Evolutionary conservation across 176 grass and related monocot species (phyloP).

Genomic region (Hordeum marinum): DNA sequence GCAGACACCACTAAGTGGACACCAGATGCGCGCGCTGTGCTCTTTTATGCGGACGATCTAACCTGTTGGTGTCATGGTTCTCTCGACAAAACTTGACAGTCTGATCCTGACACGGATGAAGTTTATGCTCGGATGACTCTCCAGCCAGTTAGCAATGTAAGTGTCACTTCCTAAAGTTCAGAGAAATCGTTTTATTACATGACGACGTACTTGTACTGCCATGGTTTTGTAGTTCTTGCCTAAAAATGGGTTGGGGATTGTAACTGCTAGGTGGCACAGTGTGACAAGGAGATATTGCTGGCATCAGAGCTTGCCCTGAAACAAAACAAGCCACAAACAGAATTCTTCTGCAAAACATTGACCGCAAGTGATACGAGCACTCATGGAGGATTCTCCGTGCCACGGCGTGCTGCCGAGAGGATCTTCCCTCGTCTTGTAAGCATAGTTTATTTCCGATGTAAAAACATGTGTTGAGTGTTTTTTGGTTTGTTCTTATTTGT

Average conservation of each 20-base stretch:
- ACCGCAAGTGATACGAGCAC: conserved; percentile 91
- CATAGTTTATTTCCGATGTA: background rate
- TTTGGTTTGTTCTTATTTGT: conserved; percentile 14
- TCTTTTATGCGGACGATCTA: background rate
- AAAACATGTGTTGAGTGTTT: background rate
- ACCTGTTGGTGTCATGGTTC: background rate
- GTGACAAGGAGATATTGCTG: conserved; percentile 62
- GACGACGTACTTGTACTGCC: background rate
- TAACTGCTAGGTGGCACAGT: conserved; percentile 35
- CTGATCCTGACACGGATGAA: conserved; percentile 77
- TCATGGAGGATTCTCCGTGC: conserved; percentile 83
- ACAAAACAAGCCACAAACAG: conserved; percentile 50
- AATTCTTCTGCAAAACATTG: conserved; percentile 85
- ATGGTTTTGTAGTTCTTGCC: conserved; percentile 22
- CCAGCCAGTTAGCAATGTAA: conserved; percentile 70
- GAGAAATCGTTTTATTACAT: conserved; percentile 10
- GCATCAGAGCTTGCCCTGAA: conserved; percentile 54
- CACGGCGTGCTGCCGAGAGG: conserved; percentile 65
- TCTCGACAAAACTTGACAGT: conserved; percentile 42
- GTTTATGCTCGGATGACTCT: conserved; percentile 82
- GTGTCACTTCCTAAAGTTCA: conserved; percentile 30
- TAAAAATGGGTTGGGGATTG: conserved; percentile 16
- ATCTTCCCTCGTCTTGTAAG: conserved; percentile 73
- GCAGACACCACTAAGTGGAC: background rate
- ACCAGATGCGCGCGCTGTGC: background rate